A percentile compares a stretch with the other conserved stretches of the same genome.
phyloP scores from a whole-genome alignment of 768 basidiomycete genomes.

The Mycena leptocephala region DNA sequence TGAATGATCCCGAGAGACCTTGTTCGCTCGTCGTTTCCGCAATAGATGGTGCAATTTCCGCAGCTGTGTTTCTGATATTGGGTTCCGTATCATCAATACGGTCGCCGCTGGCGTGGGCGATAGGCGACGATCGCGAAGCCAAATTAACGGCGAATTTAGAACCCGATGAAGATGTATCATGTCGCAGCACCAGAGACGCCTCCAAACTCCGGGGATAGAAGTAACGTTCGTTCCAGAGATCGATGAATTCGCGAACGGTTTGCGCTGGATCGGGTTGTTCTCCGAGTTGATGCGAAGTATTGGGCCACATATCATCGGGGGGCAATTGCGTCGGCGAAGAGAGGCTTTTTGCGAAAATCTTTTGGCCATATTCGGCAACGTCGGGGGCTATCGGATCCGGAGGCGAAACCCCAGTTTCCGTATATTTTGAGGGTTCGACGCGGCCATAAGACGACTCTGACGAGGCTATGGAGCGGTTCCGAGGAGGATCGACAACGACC shows the following conservation, averaged over 20 bases:
- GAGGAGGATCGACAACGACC: background rate
- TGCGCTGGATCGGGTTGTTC: background rate
- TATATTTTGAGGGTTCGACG: background rate
- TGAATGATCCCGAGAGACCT: background rate
- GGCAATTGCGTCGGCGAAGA: background rate
- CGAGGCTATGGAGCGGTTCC: background rate
- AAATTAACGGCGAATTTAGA: slow-evolving; percentile 4
- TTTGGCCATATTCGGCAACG: background rate
- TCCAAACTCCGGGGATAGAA: slow-evolving; percentile 28
- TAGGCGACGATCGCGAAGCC: background rate
- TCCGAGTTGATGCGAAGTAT: background rate
- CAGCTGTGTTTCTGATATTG: background rate
- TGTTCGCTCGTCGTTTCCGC: background rate
- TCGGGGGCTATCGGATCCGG: background rate
- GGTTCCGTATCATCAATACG: background rate
- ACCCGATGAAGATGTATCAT: background rate
- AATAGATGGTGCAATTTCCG: background rate
- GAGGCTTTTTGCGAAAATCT: background rate
- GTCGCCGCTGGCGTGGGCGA: background rate
- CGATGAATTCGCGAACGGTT: slow-evolving; percentile 26
- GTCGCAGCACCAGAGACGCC: slow-evolving; percentile 13
- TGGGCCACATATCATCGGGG: background rate
- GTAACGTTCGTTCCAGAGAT: slow-evolving; percentile 33
- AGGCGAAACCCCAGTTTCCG: background rate
- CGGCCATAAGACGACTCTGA: slow-evolving; percentile 13